A percentile compares a stretch with the other conserved stretches of the same genome.
Evolutionary conservation across 306 rosid species (phyloP).

Genomic region (Glycine latifolia): DNA sequence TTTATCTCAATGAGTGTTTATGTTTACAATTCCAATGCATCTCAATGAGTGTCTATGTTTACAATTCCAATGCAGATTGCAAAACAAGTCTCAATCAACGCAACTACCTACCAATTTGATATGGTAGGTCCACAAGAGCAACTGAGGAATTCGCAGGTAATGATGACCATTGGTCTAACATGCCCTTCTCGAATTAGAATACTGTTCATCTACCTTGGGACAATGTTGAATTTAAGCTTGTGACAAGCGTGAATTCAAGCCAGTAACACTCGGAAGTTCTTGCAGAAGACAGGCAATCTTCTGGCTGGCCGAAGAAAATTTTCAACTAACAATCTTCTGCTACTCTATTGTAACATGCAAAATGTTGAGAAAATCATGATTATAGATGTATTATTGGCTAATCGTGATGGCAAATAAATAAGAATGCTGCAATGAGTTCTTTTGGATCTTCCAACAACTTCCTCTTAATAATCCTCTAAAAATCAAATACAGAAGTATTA

Average conservation of each 20-base stretch:
- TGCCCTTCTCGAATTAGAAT: constrained; percentile 22
- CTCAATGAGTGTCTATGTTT: constrained; percentile 38
- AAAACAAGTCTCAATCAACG: constrained; percentile 16
- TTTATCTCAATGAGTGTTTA: constrained; percentile 34
- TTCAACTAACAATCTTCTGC: constrained; percentile 19
- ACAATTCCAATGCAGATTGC: constrained; percentile 34
- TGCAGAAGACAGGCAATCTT: constrained; percentile 25
- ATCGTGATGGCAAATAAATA: not conserved
- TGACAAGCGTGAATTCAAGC: constrained; percentile 21
- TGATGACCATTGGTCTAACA: constrained; percentile 6
- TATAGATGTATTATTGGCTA: not conserved
- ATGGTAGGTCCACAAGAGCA: not conserved
- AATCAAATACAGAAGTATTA: not conserved
- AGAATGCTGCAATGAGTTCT: not conserved
- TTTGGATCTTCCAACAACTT: not conserved
- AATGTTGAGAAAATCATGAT: constrained; percentile 16
- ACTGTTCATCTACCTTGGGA: constrained; percentile 13
- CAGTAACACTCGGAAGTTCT: not conserved
- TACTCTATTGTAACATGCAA: constrained; percentile 18
- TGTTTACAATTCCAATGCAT: constrained; percentile 42
- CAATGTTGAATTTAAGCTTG: constrained; percentile 22
- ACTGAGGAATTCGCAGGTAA: not conserved
- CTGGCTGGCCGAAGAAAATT: not conserved
- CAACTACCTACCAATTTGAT: constrained; percentile 31
- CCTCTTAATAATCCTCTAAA: not conserved